phyloP scores from a whole-genome alignment of 352 stramenopile species.

The Phytopythium sindhum region DNA sequence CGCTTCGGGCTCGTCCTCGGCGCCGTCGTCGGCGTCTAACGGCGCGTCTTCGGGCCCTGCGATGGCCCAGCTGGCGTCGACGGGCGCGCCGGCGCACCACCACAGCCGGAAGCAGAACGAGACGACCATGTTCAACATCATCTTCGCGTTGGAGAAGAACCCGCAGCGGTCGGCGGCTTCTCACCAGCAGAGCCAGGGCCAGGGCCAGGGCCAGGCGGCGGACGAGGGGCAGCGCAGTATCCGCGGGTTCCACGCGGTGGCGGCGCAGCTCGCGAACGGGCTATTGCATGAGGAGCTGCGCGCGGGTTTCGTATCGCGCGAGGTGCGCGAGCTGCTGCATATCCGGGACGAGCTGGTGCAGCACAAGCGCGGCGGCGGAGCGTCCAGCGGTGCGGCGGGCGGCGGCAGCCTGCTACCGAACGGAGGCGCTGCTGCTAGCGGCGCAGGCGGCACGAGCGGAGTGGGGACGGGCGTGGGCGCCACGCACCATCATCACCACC shows the following conservation, averaged over 20 bases:
- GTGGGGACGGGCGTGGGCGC: constrained; percentile 4
- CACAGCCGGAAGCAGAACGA: constrained; percentile 28
- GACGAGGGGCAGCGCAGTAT: constrained; percentile 39
- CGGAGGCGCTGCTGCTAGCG: background rate
- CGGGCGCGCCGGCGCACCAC: background rate
- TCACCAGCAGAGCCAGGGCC: no score
- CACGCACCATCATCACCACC: constrained; percentile 11
- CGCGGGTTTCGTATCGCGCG: constrained; percentile 69
- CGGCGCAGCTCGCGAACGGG: constrained; percentile 72
- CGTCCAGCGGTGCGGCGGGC: constrained; percentile 17
- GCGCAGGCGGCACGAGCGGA: background rate
- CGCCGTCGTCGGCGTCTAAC: constrained; percentile 1
- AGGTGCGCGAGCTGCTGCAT: constrained; percentile 76
- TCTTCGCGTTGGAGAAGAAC: constrained; percentile 74
- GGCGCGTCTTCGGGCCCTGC: no score
- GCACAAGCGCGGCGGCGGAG: constrained; percentile 37
- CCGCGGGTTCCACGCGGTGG: constrained; percentile 58
- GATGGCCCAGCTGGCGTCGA: no score
- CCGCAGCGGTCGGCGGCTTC: constrained; percentile 17
- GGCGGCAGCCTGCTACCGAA: background rate
- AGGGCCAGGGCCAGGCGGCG: constrained; percentile 7
- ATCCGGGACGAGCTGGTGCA: constrained; percentile 77
- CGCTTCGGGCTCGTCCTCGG: constrained; percentile 5
- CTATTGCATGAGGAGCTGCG: constrained; percentile 82
- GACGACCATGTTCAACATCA: constrained; percentile 88